Base-by-base conservation (phyloP, 805 yeast species). In the Saturnispora silvae region DNA sequence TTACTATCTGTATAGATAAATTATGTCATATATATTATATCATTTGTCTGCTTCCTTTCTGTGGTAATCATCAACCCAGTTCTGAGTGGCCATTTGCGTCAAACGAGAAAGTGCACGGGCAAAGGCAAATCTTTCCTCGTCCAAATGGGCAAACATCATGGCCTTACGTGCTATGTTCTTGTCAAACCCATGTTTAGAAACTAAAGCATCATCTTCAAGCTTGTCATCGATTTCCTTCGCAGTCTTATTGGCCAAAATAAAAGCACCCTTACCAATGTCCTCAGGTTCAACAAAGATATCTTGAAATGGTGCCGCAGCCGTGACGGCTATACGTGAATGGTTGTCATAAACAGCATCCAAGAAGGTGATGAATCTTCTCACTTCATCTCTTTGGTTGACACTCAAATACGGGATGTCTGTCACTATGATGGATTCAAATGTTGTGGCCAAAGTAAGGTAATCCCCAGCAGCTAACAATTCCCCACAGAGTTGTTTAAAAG, bases 81-180 rank as follows among this genome's bases (percentile, higher is more conserved):
- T 94, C 19, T 77, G 78, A 4, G 95, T 81, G 46, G 94, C 79
- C 96, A 89, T 89, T 48, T 89, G 97, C 30, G 87, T 72, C 46
- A 92, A 66, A 54, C 98, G 75, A 49, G 92, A 79, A 41, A 89
- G 65, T 0, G 97, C 96, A 53, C 98, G 72, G 0, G 96, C 95
- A 65, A 89, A 89, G 16, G 98, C 98, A 63, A 89, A 92, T 56
- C 80, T 73, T 61, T 89, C 98, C 58, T 89, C 98, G 58, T 86
- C 97, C 28, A 92, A 70, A 5, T 45, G 51, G 34, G 82, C 83
- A 62, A 92, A 89, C 72, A 82, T 72, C 47, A 75, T 53, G 1
- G 86, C 81, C 52, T 75, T 74, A 47, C 74, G 70, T 9, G 84
- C 87, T 41, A 81, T 64, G 44, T 75, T 75, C 42, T 75, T 70